Conservation (phyloP, 2,329 filamentous ascomycete species). For the Beauveria bassiana region DNA sequence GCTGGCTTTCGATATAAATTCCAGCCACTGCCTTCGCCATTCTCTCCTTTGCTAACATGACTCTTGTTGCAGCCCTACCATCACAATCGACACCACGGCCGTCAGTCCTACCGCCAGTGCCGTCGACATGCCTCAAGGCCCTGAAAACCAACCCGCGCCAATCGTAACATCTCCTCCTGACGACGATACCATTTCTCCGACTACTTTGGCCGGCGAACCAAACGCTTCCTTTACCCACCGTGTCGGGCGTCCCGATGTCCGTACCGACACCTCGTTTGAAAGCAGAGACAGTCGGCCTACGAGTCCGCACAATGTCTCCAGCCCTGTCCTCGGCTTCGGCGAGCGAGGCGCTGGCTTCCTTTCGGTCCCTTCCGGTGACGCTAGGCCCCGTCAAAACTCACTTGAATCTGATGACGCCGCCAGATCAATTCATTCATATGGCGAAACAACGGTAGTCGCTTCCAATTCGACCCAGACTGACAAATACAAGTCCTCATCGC, state of each 20-base stretch:
- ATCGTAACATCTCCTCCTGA: constrained; percentile 30
- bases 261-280: constrained; percentile 54
- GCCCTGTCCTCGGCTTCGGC: constrained; percentile 38
- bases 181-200: constrained; percentile 34
- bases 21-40: background rate
- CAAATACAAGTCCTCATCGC: constrained; percentile 27
- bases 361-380: constrained; percentile 51
- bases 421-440: constrained; percentile 52
- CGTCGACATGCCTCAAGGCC: constrained; percentile 23
- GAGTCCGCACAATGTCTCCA: constrained; percentile 66
- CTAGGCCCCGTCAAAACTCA: constrained; percentile 59
- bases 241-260: constrained; percentile 33
- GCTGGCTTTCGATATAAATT: background rate
- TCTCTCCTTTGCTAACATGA: background rate
- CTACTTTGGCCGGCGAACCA: constrained; percentile 24
- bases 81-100: constrained; percentile 46
- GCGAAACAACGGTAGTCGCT: constrained; percentile 51
- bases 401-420: constrained; percentile 59
- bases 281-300: constrained; percentile 59
- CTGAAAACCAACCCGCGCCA: constrained; percentile 14
- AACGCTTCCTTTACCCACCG: constrained; percentile 21
- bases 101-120: constrained; percentile 22
- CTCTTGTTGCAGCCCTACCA: constrained; percentile 36
- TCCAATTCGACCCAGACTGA: constrained; percentile 37
- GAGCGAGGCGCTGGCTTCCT: constrained; percentile 49